Percentiles rank a stretch among this genome's conserved stretches.
These are phyloP conservation scores for Coemansia sp. DNA, from an alignment of 192 early-diverging fungal genomes.

Conservation along the genomic window DNA sequence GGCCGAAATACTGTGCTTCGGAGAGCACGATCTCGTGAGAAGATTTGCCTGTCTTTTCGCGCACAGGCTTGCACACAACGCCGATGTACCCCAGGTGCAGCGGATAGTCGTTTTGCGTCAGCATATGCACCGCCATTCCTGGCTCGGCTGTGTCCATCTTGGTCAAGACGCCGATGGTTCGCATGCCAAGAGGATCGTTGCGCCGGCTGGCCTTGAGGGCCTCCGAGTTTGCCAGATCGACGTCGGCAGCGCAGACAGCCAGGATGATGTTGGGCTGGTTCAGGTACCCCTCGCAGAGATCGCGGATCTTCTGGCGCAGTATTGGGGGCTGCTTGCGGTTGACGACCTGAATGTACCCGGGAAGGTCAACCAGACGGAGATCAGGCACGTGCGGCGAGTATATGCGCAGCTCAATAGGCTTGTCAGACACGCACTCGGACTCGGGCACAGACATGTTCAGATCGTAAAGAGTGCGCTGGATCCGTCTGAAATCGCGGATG, in stretches of 20 bases:
- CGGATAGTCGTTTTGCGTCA: conserved; percentile 91
- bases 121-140: conserved; percentile 70
- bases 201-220: conserved; percentile 76
- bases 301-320: conserved; percentile 77
- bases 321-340: conserved; percentile 77
- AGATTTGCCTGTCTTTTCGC: conserved; percentile 25
- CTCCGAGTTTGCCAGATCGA: conserved; percentile 84
- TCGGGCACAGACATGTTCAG: conserved; percentile 95
- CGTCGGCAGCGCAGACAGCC: conserved; percentile 82
- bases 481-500: conserved; percentile 82
- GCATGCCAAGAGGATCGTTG: conserved; percentile 73
- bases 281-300: conserved; percentile 81
- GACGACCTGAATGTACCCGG: conserved; percentile 85
- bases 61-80: conserved; percentile 80
- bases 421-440: conserved; percentile 82
- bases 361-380: conserved; percentile 79
- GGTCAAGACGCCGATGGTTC: conserved; percentile 84
- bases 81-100: conserved; percentile 95
- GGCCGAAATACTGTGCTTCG: conserved; percentile 63
- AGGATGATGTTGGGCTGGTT: conserved; percentile 80
- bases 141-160: conserved; percentile 89
- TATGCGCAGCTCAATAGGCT: conserved; percentile 80
- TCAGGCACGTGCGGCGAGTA: conserved; percentile 85
- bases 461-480: conserved; percentile 92
- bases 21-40: conserved; percentile 42